Percentiles rank a stretch among this genome's conserved stretches.
Conservation (phyloP, 768 basidiomycete genomes). For the Suillus brevipes region DNA sequence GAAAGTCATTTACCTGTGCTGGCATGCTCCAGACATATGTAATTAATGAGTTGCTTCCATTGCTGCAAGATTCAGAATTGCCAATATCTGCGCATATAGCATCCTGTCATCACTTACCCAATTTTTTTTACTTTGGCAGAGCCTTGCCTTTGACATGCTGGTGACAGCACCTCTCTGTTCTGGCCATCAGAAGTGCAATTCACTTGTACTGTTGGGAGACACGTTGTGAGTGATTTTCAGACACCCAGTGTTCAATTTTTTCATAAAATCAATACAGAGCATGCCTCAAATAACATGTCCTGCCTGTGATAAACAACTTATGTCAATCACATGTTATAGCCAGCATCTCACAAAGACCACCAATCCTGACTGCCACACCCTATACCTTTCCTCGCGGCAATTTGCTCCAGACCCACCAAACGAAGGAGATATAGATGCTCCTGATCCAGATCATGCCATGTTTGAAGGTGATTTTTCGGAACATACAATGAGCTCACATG, state of each 20-base stretch:
- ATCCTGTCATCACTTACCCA: background rate
- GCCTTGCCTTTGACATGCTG: background rate
- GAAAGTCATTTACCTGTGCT: slow-evolving; percentile 78
- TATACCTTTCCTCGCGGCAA: background rate
- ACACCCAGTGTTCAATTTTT: background rate
- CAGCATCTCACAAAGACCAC: slow-evolving; percentile 6
- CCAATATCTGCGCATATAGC: background rate
- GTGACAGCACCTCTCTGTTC: background rate
- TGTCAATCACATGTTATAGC: background rate
- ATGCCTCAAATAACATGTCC: background rate
- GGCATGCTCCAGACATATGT: slow-evolving; percentile 74
- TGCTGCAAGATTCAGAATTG: slow-evolving; percentile 89
- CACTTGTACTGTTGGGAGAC: background rate
- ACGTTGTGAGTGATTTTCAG: background rate
- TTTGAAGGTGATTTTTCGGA: background rate
- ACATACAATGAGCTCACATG: background rate
- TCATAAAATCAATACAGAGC: background rate
- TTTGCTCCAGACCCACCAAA: background rate
- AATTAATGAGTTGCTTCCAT: slow-evolving; percentile 92
- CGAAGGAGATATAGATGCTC: background rate
- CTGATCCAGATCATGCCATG: background rate
- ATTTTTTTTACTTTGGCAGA: background rate
- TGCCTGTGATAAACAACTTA: background rate
- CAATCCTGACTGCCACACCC: background rate
- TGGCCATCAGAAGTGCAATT: background rate